These are phyloP conservation scores for Dothiorella sarmentorum DNA, from an alignment of 2,329 filamentous ascomycete species.

Conservation along the genomic window DNA sequence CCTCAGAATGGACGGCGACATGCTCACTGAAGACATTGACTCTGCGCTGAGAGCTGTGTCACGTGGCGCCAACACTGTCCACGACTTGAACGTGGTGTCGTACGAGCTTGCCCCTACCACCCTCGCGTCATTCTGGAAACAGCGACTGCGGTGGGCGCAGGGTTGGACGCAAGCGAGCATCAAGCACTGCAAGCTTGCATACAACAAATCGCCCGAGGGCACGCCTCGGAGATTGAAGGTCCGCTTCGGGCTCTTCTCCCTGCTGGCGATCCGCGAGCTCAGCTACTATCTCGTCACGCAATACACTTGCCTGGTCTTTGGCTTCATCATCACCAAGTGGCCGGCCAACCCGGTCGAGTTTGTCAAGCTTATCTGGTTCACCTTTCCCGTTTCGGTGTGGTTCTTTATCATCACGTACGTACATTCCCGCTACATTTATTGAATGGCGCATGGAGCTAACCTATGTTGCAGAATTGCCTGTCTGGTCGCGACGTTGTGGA, in stretches of 20 bases:
- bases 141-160: constrained; percentile 50
- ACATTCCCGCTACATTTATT: background rate
- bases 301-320: constrained; percentile 46
- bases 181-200: constrained; percentile 42
- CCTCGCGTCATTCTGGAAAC: constrained; percentile 47
- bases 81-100: constrained; percentile 49
- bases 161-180: constrained; percentile 50
- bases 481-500: constrained; percentile 45
- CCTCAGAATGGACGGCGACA: constrained; percentile 50
- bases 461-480: constrained; percentile 36
- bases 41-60: constrained; percentile 47
- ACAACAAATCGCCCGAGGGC: constrained; percentile 32
- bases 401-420: constrained; percentile 44
- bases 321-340: constrained; percentile 46
- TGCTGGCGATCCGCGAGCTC: constrained; percentile 46
- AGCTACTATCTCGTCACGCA: constrained; percentile 50
- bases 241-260: constrained; percentile 45
- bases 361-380: constrained; percentile 45
- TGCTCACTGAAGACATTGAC: constrained; percentile 52
- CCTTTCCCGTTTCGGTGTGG: constrained; percentile 49
- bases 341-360: constrained; percentile 38
- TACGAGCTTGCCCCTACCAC: constrained; percentile 49
- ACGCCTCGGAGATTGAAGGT: constrained; percentile 31
- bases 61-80: constrained; percentile 42
- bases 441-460: background rate